phyloP scores from a whole-genome alignment of 169 alveolate genomes.

The Ichthyophthirius multifiliis region DNA sequence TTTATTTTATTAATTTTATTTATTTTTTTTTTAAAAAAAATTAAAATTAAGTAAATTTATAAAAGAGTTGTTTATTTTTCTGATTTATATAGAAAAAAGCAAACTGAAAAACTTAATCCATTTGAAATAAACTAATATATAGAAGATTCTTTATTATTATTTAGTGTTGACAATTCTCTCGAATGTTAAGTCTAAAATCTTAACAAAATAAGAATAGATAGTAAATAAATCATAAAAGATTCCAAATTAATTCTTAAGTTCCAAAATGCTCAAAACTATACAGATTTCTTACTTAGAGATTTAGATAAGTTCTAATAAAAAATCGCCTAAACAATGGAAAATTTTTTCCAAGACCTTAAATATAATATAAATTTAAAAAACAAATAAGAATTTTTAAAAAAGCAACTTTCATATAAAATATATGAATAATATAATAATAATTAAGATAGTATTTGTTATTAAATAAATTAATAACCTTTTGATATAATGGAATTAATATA shows the following conservation, averaged over 20 bases:
- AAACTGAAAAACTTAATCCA: not conserved
- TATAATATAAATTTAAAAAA: not conserved
- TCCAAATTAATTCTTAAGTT: not conserved
- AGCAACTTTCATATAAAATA: not conserved
- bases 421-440: not conserved
- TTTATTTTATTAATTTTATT: no score
- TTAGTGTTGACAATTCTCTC: not conserved
- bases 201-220: not conserved
- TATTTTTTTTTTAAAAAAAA: not conserved
- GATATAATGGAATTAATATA: not conserved
- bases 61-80: not conserved
- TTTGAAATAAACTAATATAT: not conserved
- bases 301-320: not conserved
- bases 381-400: not conserved
- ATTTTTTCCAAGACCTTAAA: not conserved
- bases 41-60: not conserved
- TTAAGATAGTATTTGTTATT: no score
- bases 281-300: not conserved
- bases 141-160: not conserved
- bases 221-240: not conserved
- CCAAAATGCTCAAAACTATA: not conserved
- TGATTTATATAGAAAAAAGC: not conserved
- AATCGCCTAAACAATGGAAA: not conserved
- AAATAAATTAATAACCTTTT: not conserved
- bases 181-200: not conserved